Evolutionary conservation across 441 rosid genomes (phyloP), one percentile per base, ranked within the genome.

Genomic region (Macaranga tanarius): DNA sequence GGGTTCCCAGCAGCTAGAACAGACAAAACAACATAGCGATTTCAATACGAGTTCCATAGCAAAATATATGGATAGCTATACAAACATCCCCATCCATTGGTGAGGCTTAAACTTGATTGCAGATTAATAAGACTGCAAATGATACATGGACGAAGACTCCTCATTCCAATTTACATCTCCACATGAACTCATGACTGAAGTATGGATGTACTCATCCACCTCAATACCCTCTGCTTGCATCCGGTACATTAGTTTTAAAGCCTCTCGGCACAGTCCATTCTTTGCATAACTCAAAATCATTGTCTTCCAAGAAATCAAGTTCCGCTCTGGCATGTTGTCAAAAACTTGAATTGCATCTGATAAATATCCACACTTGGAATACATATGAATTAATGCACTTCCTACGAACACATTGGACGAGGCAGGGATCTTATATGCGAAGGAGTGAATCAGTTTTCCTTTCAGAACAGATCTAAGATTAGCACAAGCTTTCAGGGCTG

Each of bases 401-500:
- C 91, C 91, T 19, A 90, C 96, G 82, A 82, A 86, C 31, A 90
- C 91, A 78, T 90, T 94, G 38, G 89, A 77, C 15, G 79, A 61
- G 50, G 88, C 85, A 19, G 85, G 83, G 62, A 80, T 85, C 84
- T 92, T 94, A 73, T 84, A 90, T 56, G 88, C 90, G 12, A 82
- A 84, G 62, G 93, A 92, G 79, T 92, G 96, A 23, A 94, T 86
- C 69, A 84, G 80, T 79, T 80, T 86, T 68, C 98, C 97, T 19
- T 84, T 85, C 0, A 50, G 60, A 77, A 90, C 69, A 64, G 87
- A 65, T 77, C 87, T 89, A 28, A 93, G 86, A 76, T 85, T 88
- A 42, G 96, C 96, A 74, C 96, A 92, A 70, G 96, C 96, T 80
- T 88, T 89, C 71, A 92, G 67, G 25, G 85, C 90, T 0, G 96